phyloP scores from a whole-genome alignment of 192 early-diverging fungal species.

The Helicostylum pulchrum region DNA sequence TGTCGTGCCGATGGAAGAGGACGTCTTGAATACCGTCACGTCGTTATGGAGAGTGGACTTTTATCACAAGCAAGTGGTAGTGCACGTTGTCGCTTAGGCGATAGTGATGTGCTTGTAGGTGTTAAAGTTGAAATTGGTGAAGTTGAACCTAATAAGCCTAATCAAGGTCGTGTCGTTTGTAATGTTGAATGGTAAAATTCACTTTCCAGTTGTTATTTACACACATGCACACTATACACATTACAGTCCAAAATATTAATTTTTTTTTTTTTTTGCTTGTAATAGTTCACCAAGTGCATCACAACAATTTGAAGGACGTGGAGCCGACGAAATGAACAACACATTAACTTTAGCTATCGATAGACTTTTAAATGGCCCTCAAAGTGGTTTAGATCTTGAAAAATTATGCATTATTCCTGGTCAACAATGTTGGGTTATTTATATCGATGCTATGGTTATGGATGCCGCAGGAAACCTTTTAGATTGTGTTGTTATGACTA shows the following conservation, averaged over 20 bases:
- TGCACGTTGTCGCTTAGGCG: slow-evolving; percentile 75
- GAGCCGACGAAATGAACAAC: slow-evolving; percentile 80
- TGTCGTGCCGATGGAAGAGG: slow-evolving; percentile 87
- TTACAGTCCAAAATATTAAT: slow-evolving; percentile 1
- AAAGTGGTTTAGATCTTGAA: slow-evolving; percentile 82
- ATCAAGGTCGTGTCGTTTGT: slow-evolving; percentile 72
- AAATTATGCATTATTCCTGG: slow-evolving; percentile 90
- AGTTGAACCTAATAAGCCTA: slow-evolving; percentile 57
- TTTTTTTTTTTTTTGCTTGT: neutral
- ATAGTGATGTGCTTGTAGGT: slow-evolving; percentile 90
- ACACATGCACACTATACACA: neutral
- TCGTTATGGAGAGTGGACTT: slow-evolving; percentile 81
- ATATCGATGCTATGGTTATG: slow-evolving; percentile 88
- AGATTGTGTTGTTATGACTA: slow-evolving; percentile 83
- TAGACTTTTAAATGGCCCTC: slow-evolving; percentile 74
- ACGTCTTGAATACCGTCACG: slow-evolving; percentile 70
- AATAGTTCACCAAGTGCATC: slow-evolving; percentile 77
- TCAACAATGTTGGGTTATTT: slow-evolving; percentile 85
- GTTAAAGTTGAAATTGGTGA: slow-evolving; percentile 90
- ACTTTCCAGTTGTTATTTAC: slow-evolving; percentile 1
- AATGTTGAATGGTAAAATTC: slow-evolving; percentile 82
- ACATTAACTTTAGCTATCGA: slow-evolving; percentile 82
- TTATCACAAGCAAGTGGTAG: slow-evolving; percentile 90
- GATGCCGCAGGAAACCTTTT: slow-evolving; percentile 85
- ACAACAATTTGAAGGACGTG: slow-evolving; percentile 74